Percentiles rank a stretch among this genome's conserved stretches.
Conservation (phyloP, 257 asterid species). For the Anisodus tanguticus region DNA sequence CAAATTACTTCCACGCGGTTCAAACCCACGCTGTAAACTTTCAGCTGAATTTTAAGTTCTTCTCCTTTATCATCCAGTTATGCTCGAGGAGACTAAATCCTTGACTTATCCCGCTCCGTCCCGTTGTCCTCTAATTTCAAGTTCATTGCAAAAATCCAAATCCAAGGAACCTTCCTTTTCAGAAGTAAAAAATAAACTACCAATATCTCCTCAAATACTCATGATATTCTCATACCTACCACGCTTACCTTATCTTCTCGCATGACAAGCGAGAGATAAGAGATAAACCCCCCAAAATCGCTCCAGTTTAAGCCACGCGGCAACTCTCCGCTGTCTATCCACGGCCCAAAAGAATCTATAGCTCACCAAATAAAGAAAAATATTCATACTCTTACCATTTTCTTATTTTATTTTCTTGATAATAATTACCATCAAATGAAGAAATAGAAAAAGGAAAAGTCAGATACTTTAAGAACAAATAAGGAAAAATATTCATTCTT, state of each 20-base stretch:
- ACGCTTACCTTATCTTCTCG: conserved; percentile 29
- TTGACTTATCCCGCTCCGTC: neutral
- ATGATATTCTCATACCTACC: conserved; percentile 31
- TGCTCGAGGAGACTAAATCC: too few relatives aligned
- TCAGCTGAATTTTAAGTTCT: too few relatives aligned
- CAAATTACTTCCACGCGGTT: too few relatives aligned
- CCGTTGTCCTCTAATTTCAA: neutral
- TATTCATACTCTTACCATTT: neutral
- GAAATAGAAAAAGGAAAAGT: neutral
- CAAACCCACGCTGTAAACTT: neutral
- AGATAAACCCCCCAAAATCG: neutral
- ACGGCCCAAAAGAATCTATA: conserved; percentile 31
- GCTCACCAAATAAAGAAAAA: neutral
- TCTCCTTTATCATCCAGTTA: too few relatives aligned
- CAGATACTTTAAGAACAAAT: neutral
- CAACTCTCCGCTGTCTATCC: conserved; percentile 38
- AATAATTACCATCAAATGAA: neutral
- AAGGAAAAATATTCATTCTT: too few relatives aligned
- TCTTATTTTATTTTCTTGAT: neutral
- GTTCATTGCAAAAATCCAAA: neutral
- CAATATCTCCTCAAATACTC: conserved; percentile 31
- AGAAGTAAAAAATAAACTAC: neutral
- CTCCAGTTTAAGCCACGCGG: conserved; percentile 47
- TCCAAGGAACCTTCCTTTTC: conserved; percentile 29
- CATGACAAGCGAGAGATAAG: neutral